Conservation (phyloP, 805 yeast genomes). For the Yarrowia hollandica region DNA sequence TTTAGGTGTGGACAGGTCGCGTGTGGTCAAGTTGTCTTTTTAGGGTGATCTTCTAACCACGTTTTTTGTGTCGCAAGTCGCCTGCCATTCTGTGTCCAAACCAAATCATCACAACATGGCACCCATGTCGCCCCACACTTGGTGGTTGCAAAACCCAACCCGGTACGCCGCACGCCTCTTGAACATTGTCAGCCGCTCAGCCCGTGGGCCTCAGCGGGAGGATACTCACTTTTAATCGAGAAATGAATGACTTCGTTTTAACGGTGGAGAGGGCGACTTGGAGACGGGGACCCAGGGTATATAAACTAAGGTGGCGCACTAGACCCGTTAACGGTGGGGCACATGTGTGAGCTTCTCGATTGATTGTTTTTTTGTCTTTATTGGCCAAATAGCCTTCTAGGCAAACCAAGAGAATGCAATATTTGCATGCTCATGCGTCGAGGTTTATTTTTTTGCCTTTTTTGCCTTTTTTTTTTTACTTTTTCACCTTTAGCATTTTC, state of each 20-base stretch:
- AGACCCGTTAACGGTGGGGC: constrained; percentile 19
- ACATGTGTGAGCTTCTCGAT: constrained; percentile 3
- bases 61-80: no score
- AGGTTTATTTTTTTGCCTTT: not conserved
- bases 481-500: not conserved
- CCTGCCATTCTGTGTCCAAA: not conserved
- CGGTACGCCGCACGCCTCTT: no score
- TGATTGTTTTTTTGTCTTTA: not conserved
- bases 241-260: constrained; percentile 28
- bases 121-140: not conserved
- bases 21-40: no score
- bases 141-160: no score
- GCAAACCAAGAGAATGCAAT: constrained; percentile 3
- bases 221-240: constrained; percentile 28
- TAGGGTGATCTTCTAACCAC: no score
- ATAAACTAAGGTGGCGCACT: not conserved
- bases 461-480: not conserved
- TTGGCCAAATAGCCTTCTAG: not conserved
- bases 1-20: no score
- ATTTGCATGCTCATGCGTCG: not conserved
- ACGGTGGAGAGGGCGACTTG: not conserved
- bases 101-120: not conserved
- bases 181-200: not conserved
- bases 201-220: not conserved
- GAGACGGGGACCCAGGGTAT: not conserved